phyloP scores from a whole-genome alignment of 345 rosid species.

The Camelina laxa region DNA sequence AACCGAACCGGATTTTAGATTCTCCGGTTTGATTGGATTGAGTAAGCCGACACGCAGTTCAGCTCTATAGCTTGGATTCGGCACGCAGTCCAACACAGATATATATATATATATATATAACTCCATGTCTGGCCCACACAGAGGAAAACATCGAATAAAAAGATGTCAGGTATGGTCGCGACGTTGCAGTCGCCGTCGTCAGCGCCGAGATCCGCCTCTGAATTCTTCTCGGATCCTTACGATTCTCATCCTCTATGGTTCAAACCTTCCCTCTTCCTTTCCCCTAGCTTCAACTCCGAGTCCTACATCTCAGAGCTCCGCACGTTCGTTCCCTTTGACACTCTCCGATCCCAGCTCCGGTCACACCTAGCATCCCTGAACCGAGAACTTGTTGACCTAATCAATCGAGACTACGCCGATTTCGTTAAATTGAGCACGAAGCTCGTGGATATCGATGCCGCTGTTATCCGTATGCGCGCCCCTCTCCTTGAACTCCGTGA shows the following conservation, averaged over 20 bases:
- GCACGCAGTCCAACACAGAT: slow-evolving; percentile 2
- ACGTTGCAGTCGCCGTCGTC: slow-evolving; percentile 53
- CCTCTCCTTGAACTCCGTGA: slow-evolving; percentile 88
- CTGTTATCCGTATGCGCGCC: slow-evolving; percentile 93
- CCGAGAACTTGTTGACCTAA: slow-evolving; percentile 92
- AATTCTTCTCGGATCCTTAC: slow-evolving; percentile 87
- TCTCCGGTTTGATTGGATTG: background rate
- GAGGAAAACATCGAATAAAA: slow-evolving; percentile 12
- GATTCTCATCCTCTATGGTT: slow-evolving; percentile 94
- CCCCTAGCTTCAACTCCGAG: slow-evolving; percentile 81
- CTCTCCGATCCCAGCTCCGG: slow-evolving; percentile 88
- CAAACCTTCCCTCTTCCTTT: slow-evolving; percentile 84
- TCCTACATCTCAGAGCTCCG: slow-evolving; percentile 92
- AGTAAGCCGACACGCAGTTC: slow-evolving; percentile 14
- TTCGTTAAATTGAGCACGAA: slow-evolving; percentile 94
- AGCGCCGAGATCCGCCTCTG: slow-evolving; percentile 86
- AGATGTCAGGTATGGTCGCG: slow-evolving; percentile 60
- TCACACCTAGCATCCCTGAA: slow-evolving; percentile 85
- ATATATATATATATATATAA: too few species aligned
- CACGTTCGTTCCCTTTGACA: slow-evolving; percentile 88
- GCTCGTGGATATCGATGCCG: slow-evolving; percentile 92
- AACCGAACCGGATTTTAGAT: background rate
- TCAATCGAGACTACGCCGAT: slow-evolving; percentile 95
- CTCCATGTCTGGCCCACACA: slow-evolving; percentile 42
- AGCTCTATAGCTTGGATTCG: background rate